Percentiles rank a stretch among this genome's conserved stretches.
phyloP scores from a whole-genome alignment of 345 rosid genomes.

The Acer negundo region DNA sequence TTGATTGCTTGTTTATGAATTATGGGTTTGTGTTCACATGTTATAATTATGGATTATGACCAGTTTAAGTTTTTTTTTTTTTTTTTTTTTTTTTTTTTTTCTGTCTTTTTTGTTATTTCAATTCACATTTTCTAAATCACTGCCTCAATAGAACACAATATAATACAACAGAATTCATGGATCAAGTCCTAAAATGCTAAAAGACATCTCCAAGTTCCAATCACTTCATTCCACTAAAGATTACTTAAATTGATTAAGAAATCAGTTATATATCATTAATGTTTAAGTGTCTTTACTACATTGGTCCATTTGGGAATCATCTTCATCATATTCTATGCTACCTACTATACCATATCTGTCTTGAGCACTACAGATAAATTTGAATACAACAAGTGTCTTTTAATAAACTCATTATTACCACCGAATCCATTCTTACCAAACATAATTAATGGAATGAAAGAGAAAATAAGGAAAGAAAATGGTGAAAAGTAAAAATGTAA shows the following conservation, averaged over 20 bases:
- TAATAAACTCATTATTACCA: too few species aligned
- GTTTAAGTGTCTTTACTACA: not conserved
- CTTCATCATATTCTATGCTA: not conserved
- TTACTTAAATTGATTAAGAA: not conserved
- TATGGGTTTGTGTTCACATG: slow-evolving; percentile 16
- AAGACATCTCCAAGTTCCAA: slow-evolving; percentile 10
- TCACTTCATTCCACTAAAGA: slow-evolving; percentile 12
- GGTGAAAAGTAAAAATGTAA: too few species aligned
- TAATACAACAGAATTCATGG: not conserved
- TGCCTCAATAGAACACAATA: not conserved
- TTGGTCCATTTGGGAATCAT: not conserved
- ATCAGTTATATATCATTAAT: not conserved
- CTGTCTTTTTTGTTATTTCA: not conserved
- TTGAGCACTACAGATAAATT: too few species aligned
- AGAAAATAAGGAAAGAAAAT: too few species aligned
- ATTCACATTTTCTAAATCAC: not conserved
- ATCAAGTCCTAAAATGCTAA: not conserved
- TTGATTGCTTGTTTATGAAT: not conserved
- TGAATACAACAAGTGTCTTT: not conserved
- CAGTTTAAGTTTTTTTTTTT: not conserved
- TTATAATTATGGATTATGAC: not conserved
- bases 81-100: too few species aligned
- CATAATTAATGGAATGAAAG: too few species aligned
- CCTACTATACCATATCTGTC: too few species aligned
- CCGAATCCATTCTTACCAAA: too few species aligned